Conservation (phyloP, 2,329 filamentous ascomycete species). For the Chaetomiaceae sp. region DNA sequence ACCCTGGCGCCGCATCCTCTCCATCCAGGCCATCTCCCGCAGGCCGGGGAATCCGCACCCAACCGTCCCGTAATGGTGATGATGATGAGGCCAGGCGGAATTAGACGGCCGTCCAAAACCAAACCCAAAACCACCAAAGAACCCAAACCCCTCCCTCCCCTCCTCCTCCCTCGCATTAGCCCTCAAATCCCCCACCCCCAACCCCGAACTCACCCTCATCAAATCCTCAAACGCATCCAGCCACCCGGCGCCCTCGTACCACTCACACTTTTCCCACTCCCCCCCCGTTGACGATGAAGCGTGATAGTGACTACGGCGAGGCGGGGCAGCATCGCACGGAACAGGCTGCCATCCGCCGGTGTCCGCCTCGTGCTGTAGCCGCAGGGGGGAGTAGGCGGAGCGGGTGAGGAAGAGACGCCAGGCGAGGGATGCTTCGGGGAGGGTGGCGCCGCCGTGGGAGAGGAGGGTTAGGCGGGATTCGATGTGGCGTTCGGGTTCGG, state of each 20-base stretch:
- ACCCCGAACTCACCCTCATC: slow-evolving; percentile 42
- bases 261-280: slow-evolving; percentile 29
- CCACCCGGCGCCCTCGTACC: slow-evolving; percentile 45
- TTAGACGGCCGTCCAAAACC: background rate
- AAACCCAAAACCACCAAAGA: background rate
- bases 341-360: slow-evolving; percentile 32
- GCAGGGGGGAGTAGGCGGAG: slow-evolving; percentile 43
- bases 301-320: no score
- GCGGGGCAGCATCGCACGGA: slow-evolving; percentile 44
- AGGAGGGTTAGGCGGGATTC: slow-evolving; percentile 8
- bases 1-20: slow-evolving; percentile 22
- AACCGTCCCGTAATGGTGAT: background rate
- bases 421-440: background rate
- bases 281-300: slow-evolving; percentile 35
- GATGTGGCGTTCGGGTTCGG: background rate
- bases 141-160: background rate
- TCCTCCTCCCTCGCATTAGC: background rate
- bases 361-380: slow-evolving; percentile 42
- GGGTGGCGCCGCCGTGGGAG: background rate
- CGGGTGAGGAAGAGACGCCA: slow-evolving; percentile 31
- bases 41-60: background rate
- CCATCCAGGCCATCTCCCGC: slow-evolving; percentile 6
- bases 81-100: background rate
- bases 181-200: slow-evolving; percentile 38
- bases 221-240: slow-evolving; percentile 57